These are phyloP conservation scores for Epichloe festucae DNA, from an alignment of 2,329 filamentous ascomycete species.

Conservation along the genomic window DNA sequence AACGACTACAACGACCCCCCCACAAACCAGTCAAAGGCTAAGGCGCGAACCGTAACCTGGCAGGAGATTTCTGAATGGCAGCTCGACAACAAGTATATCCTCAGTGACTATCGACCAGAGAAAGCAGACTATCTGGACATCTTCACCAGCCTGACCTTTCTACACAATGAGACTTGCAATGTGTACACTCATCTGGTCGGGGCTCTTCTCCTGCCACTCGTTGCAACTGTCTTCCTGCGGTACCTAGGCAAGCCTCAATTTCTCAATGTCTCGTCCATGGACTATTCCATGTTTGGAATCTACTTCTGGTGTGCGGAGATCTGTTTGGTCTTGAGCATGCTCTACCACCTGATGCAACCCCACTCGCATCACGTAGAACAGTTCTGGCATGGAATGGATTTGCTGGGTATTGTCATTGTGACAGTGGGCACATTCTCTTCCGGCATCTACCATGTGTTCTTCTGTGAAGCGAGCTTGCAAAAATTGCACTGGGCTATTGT, in stretches of 20 bases:
- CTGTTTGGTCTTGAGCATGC: conserved; percentile 7
- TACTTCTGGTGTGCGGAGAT: conserved; percentile 9
- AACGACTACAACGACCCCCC: not conserved
- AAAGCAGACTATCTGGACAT: conserved; percentile 4
- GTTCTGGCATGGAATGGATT: conserved; percentile 11
- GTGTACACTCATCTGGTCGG: conserved; percentile 8
- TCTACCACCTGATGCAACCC: conserved; percentile 7
- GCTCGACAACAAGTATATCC: conserved; percentile 7
- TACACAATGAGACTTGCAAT: conserved; percentile 9
- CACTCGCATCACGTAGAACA: conserved; percentile 9
- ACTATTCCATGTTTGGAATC: conserved; percentile 8
- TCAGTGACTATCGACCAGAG: conserved; percentile 7
- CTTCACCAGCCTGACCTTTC: conserved; percentile 5
- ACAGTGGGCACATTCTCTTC: conserved; percentile 9
- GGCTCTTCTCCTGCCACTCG: conserved; percentile 6
- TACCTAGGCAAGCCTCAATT: not conserved
- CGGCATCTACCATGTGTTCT: conserved; percentile 10
- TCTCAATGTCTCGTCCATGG: conserved; percentile 3
- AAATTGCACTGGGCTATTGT: conserved; percentile 9
- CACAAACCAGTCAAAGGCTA: not conserved
- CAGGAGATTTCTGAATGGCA: conserved; percentile 6
- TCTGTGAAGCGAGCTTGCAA: conserved; percentile 7
- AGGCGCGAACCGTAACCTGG: conserved; percentile 4
- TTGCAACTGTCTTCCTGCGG: conserved; percentile 2
- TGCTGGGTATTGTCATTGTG: conserved; percentile 10